Conservation (phyloP, 225 moss, liverwort and hornwort species). For the Physcomitrellopsis africana region DNA sequence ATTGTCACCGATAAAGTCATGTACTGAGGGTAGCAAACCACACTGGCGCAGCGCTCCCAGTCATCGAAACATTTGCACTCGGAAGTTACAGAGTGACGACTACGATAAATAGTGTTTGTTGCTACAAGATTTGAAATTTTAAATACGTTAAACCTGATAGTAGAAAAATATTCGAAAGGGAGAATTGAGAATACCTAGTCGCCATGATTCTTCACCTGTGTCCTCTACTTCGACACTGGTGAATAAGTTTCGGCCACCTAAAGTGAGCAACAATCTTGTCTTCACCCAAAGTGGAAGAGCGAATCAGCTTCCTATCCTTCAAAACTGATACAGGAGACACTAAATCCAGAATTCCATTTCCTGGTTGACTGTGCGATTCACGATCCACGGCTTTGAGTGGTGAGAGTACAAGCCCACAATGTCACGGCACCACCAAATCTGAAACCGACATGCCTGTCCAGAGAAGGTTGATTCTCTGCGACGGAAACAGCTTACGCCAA, state of each 20-base stretch:
- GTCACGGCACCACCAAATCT: no score
- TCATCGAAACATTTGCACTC: not conserved
- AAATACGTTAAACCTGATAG: no score
- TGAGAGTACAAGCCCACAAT: not conserved
- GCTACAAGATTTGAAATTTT: no score
- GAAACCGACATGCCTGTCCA: slow-evolving; percentile 1
- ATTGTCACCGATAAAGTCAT: slow-evolving; percentile 3
- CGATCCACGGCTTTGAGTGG: slow-evolving; percentile 15
- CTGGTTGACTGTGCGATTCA: slow-evolving; percentile 9
- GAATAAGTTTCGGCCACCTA: slow-evolving; percentile 5
- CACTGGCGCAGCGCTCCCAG: no score
- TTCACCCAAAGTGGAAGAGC: not conserved
- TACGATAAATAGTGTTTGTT: not conserved
- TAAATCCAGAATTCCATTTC: slow-evolving; percentile 20
- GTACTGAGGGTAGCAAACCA: not conserved
- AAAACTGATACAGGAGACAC: not conserved
- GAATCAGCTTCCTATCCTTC: slow-evolving; percentile 16
- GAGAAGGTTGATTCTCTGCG: slow-evolving; percentile 5
- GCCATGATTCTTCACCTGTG: slow-evolving; percentile 32
- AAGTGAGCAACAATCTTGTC: not conserved
- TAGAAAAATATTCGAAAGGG: not conserved
- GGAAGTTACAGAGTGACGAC: not conserved
- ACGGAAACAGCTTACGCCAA: not conserved
- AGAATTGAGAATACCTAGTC: slow-evolving; percentile 36
- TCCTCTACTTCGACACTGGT: slow-evolving; percentile 25